A percentile compares a stretch with the other conserved stretches of the same genome.
Evolutionary conservation across 345 rosid genomes (phyloP).

Genomic region (Citrus hindsii): DNA sequence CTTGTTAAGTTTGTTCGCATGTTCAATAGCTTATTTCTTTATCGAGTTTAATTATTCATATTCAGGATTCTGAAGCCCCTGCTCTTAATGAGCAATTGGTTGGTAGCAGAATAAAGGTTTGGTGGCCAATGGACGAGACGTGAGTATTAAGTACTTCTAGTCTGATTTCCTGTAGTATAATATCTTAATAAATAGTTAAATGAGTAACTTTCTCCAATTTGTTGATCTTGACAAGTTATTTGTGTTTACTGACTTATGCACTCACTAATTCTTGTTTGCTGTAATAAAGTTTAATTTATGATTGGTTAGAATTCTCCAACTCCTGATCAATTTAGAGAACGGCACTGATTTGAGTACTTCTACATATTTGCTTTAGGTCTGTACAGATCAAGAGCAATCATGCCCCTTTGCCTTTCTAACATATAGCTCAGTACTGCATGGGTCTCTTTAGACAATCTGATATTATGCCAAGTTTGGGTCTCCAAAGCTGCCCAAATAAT

Average conservation of each 20-base stretch:
- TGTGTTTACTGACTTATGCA: background rate
- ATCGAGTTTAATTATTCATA: background rate
- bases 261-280: background rate
- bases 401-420: background rate
- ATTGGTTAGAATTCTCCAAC: background rate
- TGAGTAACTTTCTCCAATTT: background rate
- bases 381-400: background rate
- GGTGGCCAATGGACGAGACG: constrained; percentile 75
- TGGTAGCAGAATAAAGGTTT: constrained; percentile 53
- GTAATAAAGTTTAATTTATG: background rate
- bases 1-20: background rate
- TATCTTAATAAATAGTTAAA: background rate
- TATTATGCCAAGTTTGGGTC: background rate
- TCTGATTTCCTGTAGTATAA: background rate
- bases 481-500: background rate
- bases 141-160: constrained; percentile 28
- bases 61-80: constrained; percentile 35
- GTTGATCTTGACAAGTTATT: constrained; percentile 3
- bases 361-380: background rate
- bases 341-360: background rate
- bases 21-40: background rate
- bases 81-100: constrained; percentile 38
- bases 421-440: background rate
- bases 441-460: background rate
- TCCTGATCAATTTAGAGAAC: background rate